These are phyloP conservation scores for Xanthoconium purpureum DNA, from an alignment of 768 basidiomycete genomes.

Conservation along the genomic window DNA sequence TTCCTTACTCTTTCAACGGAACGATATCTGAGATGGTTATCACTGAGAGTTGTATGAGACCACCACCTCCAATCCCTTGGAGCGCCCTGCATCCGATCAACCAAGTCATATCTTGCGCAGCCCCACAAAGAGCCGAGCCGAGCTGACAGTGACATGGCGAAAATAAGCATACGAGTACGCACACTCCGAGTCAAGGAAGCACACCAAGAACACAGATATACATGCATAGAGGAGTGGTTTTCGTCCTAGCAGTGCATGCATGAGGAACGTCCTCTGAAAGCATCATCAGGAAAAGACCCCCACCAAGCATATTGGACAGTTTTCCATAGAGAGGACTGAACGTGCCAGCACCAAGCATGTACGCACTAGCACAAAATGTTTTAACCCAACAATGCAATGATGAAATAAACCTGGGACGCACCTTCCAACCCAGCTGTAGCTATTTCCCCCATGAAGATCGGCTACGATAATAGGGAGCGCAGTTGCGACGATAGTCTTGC, in stretches of 20 bases:
- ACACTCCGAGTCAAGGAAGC: slow-evolving; percentile 11
- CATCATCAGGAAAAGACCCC: background rate
- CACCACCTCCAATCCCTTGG: slow-evolving; percentile 35
- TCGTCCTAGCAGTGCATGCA: slow-evolving; percentile 38
- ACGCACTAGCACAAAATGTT: slow-evolving; percentile 46
- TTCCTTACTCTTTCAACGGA: slow-evolving; percentile 64
- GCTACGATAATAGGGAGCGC: slow-evolving; percentile 68
- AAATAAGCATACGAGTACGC: background rate
- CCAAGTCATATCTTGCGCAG: slow-evolving; percentile 77
- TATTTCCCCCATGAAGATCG: slow-evolving; percentile 55
- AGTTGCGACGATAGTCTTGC: slow-evolving; percentile 61
- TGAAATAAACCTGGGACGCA: slow-evolving; percentile 19
- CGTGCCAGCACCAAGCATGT: slow-evolving; percentile 67
- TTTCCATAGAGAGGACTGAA: slow-evolving; percentile 75
- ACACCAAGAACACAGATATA: slow-evolving; percentile 64
- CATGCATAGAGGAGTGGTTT: slow-evolving; percentile 69
- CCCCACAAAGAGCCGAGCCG: slow-evolving; percentile 78
- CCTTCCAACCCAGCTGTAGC: slow-evolving; percentile 75
- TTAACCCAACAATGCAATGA: background rate
- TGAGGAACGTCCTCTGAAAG: background rate
- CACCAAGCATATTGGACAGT: slow-evolving; percentile 55
- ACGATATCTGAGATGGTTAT: slow-evolving; percentile 45
- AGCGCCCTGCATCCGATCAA: slow-evolving; percentile 72
- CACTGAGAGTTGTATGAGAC: background rate
- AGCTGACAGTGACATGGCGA: slow-evolving; percentile 50